Base-by-base conservation (phyloP, 257 asterid species). In the Solanum clarkiae region DNA sequence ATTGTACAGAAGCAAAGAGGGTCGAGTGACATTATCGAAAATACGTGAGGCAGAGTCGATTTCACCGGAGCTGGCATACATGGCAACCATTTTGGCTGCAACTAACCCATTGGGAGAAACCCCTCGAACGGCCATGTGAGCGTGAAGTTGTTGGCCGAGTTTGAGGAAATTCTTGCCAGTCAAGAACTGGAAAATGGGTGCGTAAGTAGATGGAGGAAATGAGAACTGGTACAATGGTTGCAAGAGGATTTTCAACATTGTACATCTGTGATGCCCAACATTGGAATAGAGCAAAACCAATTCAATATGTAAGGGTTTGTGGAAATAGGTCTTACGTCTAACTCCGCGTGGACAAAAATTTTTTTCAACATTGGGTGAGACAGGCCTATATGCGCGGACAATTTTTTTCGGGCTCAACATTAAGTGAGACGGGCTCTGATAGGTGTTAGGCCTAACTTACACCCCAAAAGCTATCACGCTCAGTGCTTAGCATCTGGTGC, bases 41-140 rank as follows among this genome's bases (percentile, higher is more conserved):
- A 94, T 51, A 59, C 66, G 40, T 80, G 89, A 42, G 83, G 99
- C 97, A 80, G 97, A 90, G 84, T 82, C 22, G 12, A 95, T 87
- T 87, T 94, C 97, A 51, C 98, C 97, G 85, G 94, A 91, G 91
- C 98, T 94, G 55, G 95, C 98, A 91, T 94, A 95, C 96, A 95
- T 94, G 36, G 98, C 97, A n/a, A 95, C 97, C 95, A 95, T 92
- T 85, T 94, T 95, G 40, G 99, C 93, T 51, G 97, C 89, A 84
- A 93, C 82, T 69, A 92, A 90, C 8, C 93, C 90, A 7, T 84
- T 65, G 55, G 93, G 97, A 6, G 79, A 55, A 77, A 92, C 80
- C 88, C 97, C 95, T 36, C 91, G 92, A 86, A 92, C 83, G 85
- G 87, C 54, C 87, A 92, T 29, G 86, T 89, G 98, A 14, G 95